Conservation (phyloP, 495 filamentous ascomycete genomes). For the Aspergillus haitiensis region DNA sequence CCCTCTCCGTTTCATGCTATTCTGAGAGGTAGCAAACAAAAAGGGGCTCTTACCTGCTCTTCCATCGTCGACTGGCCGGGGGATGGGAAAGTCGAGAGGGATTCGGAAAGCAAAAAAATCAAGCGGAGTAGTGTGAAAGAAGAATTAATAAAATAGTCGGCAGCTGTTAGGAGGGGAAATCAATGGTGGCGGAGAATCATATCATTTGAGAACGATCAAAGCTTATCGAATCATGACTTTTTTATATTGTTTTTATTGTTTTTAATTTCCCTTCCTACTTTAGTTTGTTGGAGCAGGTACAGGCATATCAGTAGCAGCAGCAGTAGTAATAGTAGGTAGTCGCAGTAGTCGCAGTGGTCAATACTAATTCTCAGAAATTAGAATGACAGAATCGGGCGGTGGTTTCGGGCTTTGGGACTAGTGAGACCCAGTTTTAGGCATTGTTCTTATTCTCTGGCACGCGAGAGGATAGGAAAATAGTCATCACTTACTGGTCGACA, state of each 20-base stretch:
- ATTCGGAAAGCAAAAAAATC: constrained; percentile 28
- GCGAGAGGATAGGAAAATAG: neutral
- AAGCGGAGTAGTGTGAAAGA: constrained; percentile 20
- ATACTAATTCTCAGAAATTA: constrained; percentile 2
- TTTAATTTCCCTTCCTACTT: neutral
- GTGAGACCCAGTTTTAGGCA: constrained; percentile 6
- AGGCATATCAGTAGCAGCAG: neutral
- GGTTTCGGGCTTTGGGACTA: constrained; percentile 16
- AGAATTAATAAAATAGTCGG: constrained; percentile 14
- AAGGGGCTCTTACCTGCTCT: constrained; percentile 45
- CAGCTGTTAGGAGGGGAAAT: constrained; percentile 16
- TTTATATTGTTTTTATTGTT: neutral
- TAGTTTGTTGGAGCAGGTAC: constrained; percentile 14
- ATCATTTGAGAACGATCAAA: constrained; percentile 15
- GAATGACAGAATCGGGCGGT: constrained; percentile 17
- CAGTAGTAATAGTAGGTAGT: too few species aligned
- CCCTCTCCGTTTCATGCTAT: too few species aligned
- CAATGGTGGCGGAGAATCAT: constrained; percentile 26
- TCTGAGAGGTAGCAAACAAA: neutral
- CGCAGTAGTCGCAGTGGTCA: too few species aligned
- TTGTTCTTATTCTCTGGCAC: neutral
- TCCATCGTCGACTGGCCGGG: constrained; percentile 51
- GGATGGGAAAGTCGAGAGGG: constrained; percentile 34
- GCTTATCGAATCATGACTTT: constrained; percentile 25
- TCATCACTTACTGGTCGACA: neutral